These are phyloP conservation scores for Scheffersomyces ergatensis DNA, from an alignment of 805 yeast species.

Conservation along the genomic window DNA sequence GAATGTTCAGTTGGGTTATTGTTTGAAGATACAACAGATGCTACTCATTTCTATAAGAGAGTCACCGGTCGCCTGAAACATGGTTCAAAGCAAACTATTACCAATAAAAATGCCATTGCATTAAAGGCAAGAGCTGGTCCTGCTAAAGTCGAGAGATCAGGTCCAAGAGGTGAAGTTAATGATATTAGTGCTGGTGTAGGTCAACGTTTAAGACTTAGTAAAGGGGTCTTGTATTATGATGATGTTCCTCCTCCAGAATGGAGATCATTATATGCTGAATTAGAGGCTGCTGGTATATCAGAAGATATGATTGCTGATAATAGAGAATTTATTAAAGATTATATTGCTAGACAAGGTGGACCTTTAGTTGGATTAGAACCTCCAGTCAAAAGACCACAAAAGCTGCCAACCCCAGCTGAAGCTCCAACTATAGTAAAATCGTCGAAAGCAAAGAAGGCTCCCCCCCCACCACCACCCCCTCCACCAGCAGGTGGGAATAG, in stretches of 20 bases:
- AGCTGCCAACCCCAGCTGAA: slow-evolving; percentile 15
- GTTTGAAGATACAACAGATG: slow-evolving; percentile 87
- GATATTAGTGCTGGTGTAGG: slow-evolving; percentile 50
- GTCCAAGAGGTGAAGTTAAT: slow-evolving; percentile 64
- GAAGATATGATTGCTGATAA: slow-evolving; percentile 90
- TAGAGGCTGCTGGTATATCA: slow-evolving; percentile 74
- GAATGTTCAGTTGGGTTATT: slow-evolving; percentile 83
- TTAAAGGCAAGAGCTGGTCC: slow-evolving; percentile 48
- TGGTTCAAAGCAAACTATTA: slow-evolving; percentile 81
- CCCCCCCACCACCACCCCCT: slow-evolving; percentile 42
- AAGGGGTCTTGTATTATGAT: slow-evolving; percentile 69
- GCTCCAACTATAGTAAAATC: slow-evolving; percentile 11
- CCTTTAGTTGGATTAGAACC: slow-evolving; percentile 83
- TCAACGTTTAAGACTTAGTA: slow-evolving; percentile 54
- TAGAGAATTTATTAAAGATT: slow-evolving; percentile 76
- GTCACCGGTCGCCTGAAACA: slow-evolving; percentile 74
- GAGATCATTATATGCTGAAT: slow-evolving; percentile 69
- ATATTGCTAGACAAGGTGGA: slow-evolving; percentile 71
- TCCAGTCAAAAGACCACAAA: slow-evolving; percentile 66
- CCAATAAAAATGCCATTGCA: slow-evolving; percentile 86
- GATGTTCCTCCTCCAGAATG: slow-evolving; percentile 82
- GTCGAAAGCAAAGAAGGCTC: slow-evolving; percentile 27
- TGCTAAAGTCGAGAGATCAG: slow-evolving; percentile 26
- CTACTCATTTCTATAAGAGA: slow-evolving; percentile 78
- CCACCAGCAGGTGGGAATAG: slow-evolving; percentile 28